A percentile compares a stretch with the other conserved stretches of the same genome.
These are phyloP conservation scores for Baorangia bicolor DNA, from an alignment of 768 basidiomycete genomes.

Conservation along the genomic window DNA sequence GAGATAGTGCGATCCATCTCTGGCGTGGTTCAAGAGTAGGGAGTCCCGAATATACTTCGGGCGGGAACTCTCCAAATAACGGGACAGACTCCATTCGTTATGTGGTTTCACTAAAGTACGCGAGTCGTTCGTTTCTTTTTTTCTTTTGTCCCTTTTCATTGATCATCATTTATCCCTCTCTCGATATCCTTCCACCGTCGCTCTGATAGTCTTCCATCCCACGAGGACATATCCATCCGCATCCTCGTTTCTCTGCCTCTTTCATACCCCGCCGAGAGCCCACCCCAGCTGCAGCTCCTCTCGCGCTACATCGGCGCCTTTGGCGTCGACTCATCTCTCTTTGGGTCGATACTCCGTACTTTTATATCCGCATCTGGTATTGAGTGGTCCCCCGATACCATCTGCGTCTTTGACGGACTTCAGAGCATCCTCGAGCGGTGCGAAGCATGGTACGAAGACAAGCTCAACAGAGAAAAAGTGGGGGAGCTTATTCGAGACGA, in stretches of 20 bases:
- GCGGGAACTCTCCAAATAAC: slow-evolving; percentile 14
- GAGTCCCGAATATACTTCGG: slow-evolving; percentile 5
- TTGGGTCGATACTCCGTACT: slow-evolving; percentile 75
- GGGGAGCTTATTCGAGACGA: slow-evolving; percentile 60
- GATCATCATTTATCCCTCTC: neutral
- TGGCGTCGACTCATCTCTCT: slow-evolving; percentile 68
- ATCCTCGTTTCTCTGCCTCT: slow-evolving; percentile 58
- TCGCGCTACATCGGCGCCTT: slow-evolving; percentile 83
- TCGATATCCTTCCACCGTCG: neutral
- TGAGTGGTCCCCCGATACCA: slow-evolving; percentile 70
- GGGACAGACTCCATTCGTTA: slow-evolving; percentile 53
- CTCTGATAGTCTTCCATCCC: slow-evolving; percentile 47
- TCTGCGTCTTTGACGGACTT: slow-evolving; percentile 87
- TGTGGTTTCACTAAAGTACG: slow-evolving; percentile 63
- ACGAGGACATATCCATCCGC: slow-evolving; percentile 51
- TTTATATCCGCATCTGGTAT: slow-evolving; percentile 76
- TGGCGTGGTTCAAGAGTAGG: slow-evolving; percentile 44
- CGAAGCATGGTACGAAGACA: slow-evolving; percentile 69
- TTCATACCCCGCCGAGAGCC: slow-evolving; percentile 62
- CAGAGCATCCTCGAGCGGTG: slow-evolving; percentile 71
- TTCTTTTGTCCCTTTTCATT: neutral
- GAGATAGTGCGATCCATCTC: slow-evolving; percentile 59
- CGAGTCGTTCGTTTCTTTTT: slow-evolving; percentile 3
- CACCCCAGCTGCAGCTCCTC: slow-evolving; percentile 82
- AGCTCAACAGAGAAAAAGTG: slow-evolving; percentile 51